Conservation (phyloP, 768 basidiomycete species). For the Boletus coccyginus region DNA sequence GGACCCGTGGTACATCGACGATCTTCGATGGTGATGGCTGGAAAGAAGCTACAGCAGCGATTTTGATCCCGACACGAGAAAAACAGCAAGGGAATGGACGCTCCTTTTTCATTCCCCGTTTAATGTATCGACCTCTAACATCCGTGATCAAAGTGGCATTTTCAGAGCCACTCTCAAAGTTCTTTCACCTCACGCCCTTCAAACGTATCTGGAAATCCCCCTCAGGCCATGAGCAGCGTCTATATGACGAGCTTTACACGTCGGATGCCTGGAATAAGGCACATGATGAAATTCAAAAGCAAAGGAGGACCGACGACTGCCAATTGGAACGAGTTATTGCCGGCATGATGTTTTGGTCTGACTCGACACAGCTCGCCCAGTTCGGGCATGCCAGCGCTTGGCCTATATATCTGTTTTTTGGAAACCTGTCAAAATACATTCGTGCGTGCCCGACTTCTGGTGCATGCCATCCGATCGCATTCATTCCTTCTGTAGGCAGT, state of each 20-base stretch:
- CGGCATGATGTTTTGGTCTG: conserved; percentile 21
- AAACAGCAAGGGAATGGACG: background rate
- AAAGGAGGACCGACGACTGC: conserved; percentile 10
- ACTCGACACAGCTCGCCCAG: conserved; percentile 14
- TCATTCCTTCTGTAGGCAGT: background rate
- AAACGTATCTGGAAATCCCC: background rate
- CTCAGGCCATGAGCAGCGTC: background rate
- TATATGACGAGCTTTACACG: conserved; percentile 19
- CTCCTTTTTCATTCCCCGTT: background rate
- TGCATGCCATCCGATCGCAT: background rate
- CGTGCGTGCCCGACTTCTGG: background rate
- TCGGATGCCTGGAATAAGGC: conserved; percentile 19
- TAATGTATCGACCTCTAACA: background rate
- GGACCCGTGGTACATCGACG: too few relatives aligned
- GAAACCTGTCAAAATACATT: conserved; percentile 1
- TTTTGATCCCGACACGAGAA: background rate
- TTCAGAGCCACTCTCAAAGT: background rate
- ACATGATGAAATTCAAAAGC: conserved; percentile 19
- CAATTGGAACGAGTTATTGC: conserved; percentile 13
- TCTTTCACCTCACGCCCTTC: background rate
- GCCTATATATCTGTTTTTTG: background rate
- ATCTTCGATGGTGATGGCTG: background rate
- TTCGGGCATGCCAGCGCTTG: conserved; percentile 14
- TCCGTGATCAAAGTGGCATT: background rate
- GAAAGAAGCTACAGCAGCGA: background rate